Base-by-base conservation (phyloP, 2,329 filamentous ascomycete genomes). In the Lachnellula occidentalis region DNA sequence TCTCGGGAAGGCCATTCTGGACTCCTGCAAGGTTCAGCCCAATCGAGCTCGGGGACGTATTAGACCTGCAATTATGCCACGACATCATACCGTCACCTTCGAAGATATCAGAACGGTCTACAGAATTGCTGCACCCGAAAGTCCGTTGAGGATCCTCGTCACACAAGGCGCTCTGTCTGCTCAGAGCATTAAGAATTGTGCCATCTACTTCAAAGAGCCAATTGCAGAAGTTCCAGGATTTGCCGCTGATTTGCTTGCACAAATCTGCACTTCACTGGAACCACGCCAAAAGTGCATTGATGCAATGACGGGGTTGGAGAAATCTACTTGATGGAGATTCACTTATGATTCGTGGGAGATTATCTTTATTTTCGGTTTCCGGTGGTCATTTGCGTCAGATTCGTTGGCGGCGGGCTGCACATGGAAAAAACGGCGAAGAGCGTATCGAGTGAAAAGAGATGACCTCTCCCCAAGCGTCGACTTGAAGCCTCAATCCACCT, bases 51-150 rank as follows among this genome's bases (percentile, higher is more conserved):
- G n/a, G n/a, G n/a, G n/a, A n/a, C n/a, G n/a, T n/a, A n/a, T 7
- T 15, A 15, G 17, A 39, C 4, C 36, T 17, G 36, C 4, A 11
- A 3, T 11, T 31, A 31, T 17, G 3, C 19, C 14, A 41, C 4
- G 17, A 31, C 5, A 4, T 12, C 14, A 5, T 2, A 12, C 15
- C 17, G 48, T 59, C 22, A 6, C 36, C 8, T 34, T 34, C 5
- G 34, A 34, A 2, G 24, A 56, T 34, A 37, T 58, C 24, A 51
- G 54, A n/a, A 34, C 55, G 12, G 43, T 58, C 14, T 60, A 47
- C 21, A 34, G 49, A n/a, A 34, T 50, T 19, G 48, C 47, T 31
- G 43, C 47, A 12, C 31, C 24, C 1, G 56, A 45, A 31, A 54
- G 48, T 24, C 51, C 11, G 1, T 36, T 60, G 2, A 27, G 58